These are phyloP conservation scores for Emergomyces orientalis DNA, from an alignment of 2,329 filamentous ascomycete genomes.

Conservation along the genomic window DNA sequence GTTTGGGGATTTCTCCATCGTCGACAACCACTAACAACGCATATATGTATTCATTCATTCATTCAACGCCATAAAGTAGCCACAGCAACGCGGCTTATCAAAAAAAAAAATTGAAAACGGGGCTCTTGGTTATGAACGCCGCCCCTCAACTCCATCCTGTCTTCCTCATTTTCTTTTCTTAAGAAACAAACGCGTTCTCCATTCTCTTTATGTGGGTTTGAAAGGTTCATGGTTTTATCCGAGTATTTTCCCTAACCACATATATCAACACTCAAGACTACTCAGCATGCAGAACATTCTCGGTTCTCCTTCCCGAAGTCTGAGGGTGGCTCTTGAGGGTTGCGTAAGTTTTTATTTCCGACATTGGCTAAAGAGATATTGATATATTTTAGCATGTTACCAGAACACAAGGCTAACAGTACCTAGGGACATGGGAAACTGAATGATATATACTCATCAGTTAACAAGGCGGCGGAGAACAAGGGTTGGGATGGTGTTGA, in stretches of 20 bases:
- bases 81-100: not conserved
- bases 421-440: constrained; percentile 78
- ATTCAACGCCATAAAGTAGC: not conserved
- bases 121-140: not conserved
- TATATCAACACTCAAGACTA: not conserved
- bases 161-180: not conserved
- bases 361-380: not conserved
- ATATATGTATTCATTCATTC: not conserved
- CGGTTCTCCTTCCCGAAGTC: constrained; percentile 10
- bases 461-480: constrained; percentile 56
- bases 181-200: not conserved
- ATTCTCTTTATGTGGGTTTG: not conserved
- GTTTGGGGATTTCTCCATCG: no score
- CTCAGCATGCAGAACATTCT: constrained; percentile 1
- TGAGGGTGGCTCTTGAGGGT: constrained; percentile 77
- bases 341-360: constrained; percentile 51
- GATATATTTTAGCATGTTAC: constrained; percentile 11
- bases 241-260: not conserved
- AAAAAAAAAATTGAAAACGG: not conserved
- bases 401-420: not conserved
- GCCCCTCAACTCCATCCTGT: not conserved
- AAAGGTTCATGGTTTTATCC: not conserved
- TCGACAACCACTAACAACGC: not conserved
- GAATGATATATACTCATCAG: constrained; percentile 79
- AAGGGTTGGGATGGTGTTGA: constrained; percentile 77